phyloP scores from a whole-genome alignment of 2,329 filamentous ascomycete species.

The Pseudocercospora cruenta region DNA sequence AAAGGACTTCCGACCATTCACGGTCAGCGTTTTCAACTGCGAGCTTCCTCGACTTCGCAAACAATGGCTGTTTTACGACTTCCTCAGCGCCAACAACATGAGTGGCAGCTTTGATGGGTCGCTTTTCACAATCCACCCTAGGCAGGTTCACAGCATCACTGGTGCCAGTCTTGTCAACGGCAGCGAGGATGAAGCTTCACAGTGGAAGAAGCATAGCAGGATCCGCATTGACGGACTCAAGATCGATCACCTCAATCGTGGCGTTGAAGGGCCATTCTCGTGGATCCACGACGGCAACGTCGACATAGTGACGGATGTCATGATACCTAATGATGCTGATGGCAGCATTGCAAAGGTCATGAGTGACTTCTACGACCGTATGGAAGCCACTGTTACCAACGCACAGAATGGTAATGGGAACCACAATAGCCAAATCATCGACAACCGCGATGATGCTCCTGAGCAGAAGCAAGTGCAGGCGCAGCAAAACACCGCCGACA shows the following conservation, averaged over 20 bases:
- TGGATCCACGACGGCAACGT: constrained; percentile 99
- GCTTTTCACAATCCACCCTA: constrained; percentile 93
- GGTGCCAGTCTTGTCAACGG: constrained; percentile 63
- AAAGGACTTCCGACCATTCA: constrained; percentile 86
- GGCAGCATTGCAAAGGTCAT: constrained; percentile 92
- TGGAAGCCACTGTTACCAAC: constrained; percentile 83
- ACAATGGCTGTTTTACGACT: constrained; percentile 98
- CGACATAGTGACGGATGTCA: constrained; percentile 93
- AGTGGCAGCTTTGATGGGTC: constrained; percentile 95
- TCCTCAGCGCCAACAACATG: constrained; percentile 92
- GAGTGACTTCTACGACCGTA: constrained; percentile 93
- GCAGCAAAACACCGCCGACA: constrained; percentile 47
- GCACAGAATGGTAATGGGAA: constrained; percentile 23
- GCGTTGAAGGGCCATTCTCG: constrained; percentile 89
- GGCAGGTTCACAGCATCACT: constrained; percentile 81
- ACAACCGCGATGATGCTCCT: constrained; percentile 28
- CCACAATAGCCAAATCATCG: constrained; percentile 26
- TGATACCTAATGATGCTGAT: constrained; percentile 86
- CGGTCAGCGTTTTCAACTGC: constrained; percentile 93
- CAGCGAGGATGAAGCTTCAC: constrained; percentile 64
- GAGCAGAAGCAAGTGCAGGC: background rate
- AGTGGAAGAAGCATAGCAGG: constrained; percentile 95
- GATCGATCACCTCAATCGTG: constrained; percentile 93
- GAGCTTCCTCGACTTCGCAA: constrained; percentile 91
- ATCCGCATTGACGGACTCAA: constrained; percentile 90